phyloP scores from a whole-genome alignment of 805 yeast genomes.

The Teunomyces lycoperdinae region DNA sequence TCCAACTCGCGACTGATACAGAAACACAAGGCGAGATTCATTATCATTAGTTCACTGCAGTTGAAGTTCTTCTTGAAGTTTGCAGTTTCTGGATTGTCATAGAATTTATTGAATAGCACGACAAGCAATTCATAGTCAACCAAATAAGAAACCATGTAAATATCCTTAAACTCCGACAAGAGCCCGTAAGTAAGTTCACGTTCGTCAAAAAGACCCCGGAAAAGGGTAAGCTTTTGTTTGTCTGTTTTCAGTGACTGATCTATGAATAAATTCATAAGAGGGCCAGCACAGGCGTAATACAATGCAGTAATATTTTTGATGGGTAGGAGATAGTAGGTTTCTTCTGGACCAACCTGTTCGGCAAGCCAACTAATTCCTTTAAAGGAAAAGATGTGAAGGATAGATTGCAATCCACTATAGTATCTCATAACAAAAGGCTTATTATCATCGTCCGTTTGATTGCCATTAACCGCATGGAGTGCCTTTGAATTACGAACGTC shows the following conservation, averaged over 20 bases:
- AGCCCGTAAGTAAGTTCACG: conserved; percentile 8
- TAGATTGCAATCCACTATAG: conserved; percentile 2
- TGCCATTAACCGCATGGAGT: background rate
- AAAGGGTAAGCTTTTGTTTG: conserved; percentile 1
- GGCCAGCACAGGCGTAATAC: conserved; percentile 1
- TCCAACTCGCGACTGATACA: conserved; percentile 6
- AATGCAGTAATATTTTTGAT: background rate
- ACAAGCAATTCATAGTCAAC: conserved; percentile 5
- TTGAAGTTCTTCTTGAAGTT: background rate
- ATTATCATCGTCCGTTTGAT: background rate
- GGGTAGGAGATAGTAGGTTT: background rate
- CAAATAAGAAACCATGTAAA: conserved; percentile 11
- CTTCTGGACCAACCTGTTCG: background rate
- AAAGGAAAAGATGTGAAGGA: background rate
- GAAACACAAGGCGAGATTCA: conserved; percentile 13
- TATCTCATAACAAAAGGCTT: background rate
- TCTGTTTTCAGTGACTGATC: conserved; percentile 1
- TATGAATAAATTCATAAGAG: conserved; percentile 1
- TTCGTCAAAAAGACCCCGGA: conserved; percentile 1
- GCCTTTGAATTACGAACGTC: background rate
- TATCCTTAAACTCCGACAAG: conserved; percentile 5
- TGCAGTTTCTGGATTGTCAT: conserved; percentile 1
- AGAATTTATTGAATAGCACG: conserved; percentile 10
- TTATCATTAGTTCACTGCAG: conserved; percentile 16
- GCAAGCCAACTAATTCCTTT: background rate